Base-by-base conservation (phyloP, 2,329 filamentous ascomycete species). In the Xylaria sp. region DNA sequence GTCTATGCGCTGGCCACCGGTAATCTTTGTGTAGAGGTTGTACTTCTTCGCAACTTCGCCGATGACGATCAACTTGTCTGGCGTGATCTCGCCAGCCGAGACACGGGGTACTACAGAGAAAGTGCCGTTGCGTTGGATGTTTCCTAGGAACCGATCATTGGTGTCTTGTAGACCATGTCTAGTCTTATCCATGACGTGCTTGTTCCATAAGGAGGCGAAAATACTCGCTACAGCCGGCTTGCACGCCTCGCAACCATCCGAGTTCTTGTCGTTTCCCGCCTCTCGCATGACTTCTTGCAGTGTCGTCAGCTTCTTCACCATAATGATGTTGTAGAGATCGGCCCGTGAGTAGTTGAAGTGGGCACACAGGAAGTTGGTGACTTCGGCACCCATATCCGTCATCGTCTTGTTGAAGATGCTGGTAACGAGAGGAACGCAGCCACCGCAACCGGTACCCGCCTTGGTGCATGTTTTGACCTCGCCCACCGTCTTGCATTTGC, bases 391-490 rank as follows among this genome's bases (percentile, higher is more conserved):
- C 86, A 94, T 89, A 9, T 85, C 85, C 43, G 85, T 79, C 90
- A 96, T 92, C 24, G 91, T 88, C 69, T 87, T 88, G 79, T 92
- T 94, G 82, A 96, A 95, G 68, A 96, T 95, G 60, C 86, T 88
- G 50, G 91, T 90, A 2, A 96, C 89, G 4, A 96, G 82, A 5
- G 92, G 91, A 83, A 96, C 86, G 69, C 92, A 96, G 7, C 92
- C 92, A 62, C 91, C 92, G 66, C 92, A 96, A 2, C 92, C 92
- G 0, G 90, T 96, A 39, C 92, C 92, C 17, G 91, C 91, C 71
- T 96, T 96, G 16, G 92, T 96, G 76, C 91, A 95, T 1, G 88
- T 84, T 72, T 96, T 96, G 68, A 96, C 81, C 50, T 93, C 88
- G 48, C 86, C 87, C 41, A 96, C 82, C 21, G 88, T 88, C 68